Base-by-base conservation (phyloP, 352 stramenopile species). In the Pythium aphanidermatum region DNA sequence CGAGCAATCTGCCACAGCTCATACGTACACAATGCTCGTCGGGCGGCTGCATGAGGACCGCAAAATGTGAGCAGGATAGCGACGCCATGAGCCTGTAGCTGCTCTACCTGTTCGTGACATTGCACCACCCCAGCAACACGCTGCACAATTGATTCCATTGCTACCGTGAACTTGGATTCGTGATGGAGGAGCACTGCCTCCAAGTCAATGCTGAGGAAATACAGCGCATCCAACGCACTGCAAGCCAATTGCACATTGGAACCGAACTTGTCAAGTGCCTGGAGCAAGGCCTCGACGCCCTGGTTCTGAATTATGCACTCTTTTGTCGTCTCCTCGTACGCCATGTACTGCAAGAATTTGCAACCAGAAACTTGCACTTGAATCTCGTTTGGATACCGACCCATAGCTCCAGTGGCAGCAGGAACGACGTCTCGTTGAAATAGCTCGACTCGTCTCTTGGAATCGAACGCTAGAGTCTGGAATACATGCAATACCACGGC, bases 311-410 rank as follows among this genome's bases (percentile, higher is more conserved):
- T 24, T n/a, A 88, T 70, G 2, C 50, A 47, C 11, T 70, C 48
- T 45, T 78, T 88, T 21, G 62, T 60, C 9, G 65, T 50, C 12
- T 86, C 67, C 33, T 88, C 78, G 21, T 80, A 70, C 6, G 60
- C 58, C 67, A 91, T 82, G 27, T 72, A 64, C 53, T 83, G 75
- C 2, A 91, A 55, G 24, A 91, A 83, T 35, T 81, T 78, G 50
- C 71, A 86, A 5, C 69, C 66, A 38, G 55, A 64, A 1, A 77
- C 32, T 36, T 86, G 74, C 5, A 86, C 55, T 0, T 46, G 33
- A 14, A 66, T 44, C 5, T 71, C 60, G 0, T 17, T 53, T 0
- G 36, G 21, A 8, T 80, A 63, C 0, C 31, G 45, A 9, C 60
- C 36, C 69, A 88, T 79, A 6, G 67, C 37, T 9, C 32, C 23